Base-by-base conservation (phyloP, 2,329 filamentous ascomycete species). In the Colletotrichum karsti region DNA sequence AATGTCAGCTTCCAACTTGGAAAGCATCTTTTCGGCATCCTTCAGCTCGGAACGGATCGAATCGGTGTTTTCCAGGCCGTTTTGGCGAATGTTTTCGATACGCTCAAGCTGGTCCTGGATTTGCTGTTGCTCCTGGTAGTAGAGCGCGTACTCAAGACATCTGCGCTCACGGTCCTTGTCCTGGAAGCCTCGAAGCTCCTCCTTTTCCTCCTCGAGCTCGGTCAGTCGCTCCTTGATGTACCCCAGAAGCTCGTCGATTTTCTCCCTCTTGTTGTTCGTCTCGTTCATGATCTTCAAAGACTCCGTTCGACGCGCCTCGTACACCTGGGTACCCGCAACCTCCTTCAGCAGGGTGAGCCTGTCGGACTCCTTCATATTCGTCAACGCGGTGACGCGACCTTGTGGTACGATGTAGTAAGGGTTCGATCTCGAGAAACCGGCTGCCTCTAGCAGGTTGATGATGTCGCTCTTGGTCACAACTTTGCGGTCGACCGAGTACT, bases 381-480 rank as follows among this genome's bases (percentile, higher is more conserved):
- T 99, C 76, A 99, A 85, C 24, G 94, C 92, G 0, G 96, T 98
- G 68, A 99, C 95, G 76, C 96, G 94, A 60, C 96, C 96, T 79
- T 99, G 96, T 0, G 97, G 96, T 2, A 99, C 97, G 74, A 99
- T 99, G 79, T 99, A 99, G 85, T 98, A 99, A 26, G 96, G 96
- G 78, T 99, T 99, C 64, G 95, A 97, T 72, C 94, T 91, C 69
- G 95, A 98, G 80, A 99, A 98, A 20, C 96, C 96, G 13, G 96
- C 96, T 7, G 94, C 97, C 79, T 99, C 96, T 44, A 99, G 88
- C 39, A 99, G 87, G 78, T 97, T 97, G 85, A 97, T 93, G 67
- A 99, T 95, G 78, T 99, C 96, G 70, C 91, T 88, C 78, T 97
- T 97, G 39, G 95, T 97, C 35, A 95, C 93, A 72, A 97, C 97